Evolutionary conservation across 345 rosid species (phyloP), one percentile per base, ranked within the genome.

Genomic region (Punica granatum): DNA sequence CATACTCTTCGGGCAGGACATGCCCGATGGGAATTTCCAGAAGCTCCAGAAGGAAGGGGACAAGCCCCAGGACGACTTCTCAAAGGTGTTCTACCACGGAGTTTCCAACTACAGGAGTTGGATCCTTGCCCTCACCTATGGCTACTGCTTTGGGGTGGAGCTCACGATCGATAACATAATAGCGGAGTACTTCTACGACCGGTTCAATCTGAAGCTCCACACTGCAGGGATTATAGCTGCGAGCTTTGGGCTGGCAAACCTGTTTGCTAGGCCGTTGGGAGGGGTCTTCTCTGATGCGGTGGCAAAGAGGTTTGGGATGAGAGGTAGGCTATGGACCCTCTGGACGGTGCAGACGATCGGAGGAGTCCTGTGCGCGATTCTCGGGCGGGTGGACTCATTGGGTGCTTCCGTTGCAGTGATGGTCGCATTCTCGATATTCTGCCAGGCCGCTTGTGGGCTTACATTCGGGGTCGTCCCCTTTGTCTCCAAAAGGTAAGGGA

Each of bases 381-480:
- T 92, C 6, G 94, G 90, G 8, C 67, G 37, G 58, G 79, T 88
- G 0, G 66, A 58, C 6, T 86, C 97, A 0, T 70, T 92, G 65
- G 21, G 74, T 7, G 81, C 39, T 4, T 88, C 98, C 34, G 69
- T 92, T 4, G 64, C 62, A 0, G 89, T 87, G 3, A 87, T 92
- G 97, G 77, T 90, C 18, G 68, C 75, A 28, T 92, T 92, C 82
- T 90, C 97, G 9, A 67, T 92, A 10, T 84, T 90, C 65, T 85
- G 84, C 74, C 98, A 92, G 83, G 98, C 97, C 28, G 85, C 96
- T 0, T 92, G 93, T 34, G 97, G 96, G 1, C 84, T 88, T 63
- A 92, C 98, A 2, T 92, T 90, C 71, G 97, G 98, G 0, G 90
- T 92, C 1, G 97, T 88, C 72, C 98, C 98, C 34, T 90, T 92